A percentile compares a stretch with the other conserved stretches of the same genome.
These are phyloP conservation scores for Fonsecaea monophora DNA, from an alignment of 2,329 filamentous ascomycete species.

Conservation along the genomic window DNA sequence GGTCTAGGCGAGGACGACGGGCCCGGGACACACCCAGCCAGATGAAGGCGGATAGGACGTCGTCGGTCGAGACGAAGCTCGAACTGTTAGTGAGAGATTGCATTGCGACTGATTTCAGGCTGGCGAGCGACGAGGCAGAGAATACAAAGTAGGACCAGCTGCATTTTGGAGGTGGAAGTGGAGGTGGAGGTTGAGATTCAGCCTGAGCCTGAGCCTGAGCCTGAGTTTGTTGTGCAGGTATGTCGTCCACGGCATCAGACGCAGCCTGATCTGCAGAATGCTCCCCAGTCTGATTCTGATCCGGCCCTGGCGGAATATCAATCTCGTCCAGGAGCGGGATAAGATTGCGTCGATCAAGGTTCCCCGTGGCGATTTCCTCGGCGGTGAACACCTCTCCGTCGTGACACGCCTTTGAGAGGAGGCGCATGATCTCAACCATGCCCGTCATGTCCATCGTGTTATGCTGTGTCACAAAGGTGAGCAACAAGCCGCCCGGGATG, in stretches of 20 bases:
- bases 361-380: constrained; percentile 55
- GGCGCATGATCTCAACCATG: constrained; percentile 54
- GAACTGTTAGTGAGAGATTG: constrained; percentile 32
- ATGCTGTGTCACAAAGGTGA: constrained; percentile 59
- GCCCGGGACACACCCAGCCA: constrained; percentile 56
- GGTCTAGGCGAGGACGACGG: constrained; percentile 48
- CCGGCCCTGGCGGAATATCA: constrained; percentile 44
- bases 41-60: constrained; percentile 59
- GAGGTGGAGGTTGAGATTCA: constrained; percentile 5
- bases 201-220: not conserved
- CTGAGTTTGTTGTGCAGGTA: not conserved
- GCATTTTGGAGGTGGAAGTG: constrained; percentile 39
- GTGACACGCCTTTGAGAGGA: constrained; percentile 59
- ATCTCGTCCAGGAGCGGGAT: constrained; percentile 51
- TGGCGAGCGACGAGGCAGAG: constrained; percentile 45
- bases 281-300: constrained; percentile 45
- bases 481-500: constrained; percentile 57
- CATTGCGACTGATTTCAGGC: constrained; percentile 52
- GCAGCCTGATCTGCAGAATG: constrained; percentile 27
- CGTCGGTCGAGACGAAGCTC: constrained; percentile 61
- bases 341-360: constrained; percentile 48
- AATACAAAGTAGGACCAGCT: constrained; percentile 59
- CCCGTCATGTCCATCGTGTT: constrained; percentile 60
- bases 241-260: constrained; percentile 12
- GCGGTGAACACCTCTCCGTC: constrained; percentile 52